Conservation (phyloP, 768 basidiomycete genomes). For the Hemileccinum rubropunctum region DNA sequence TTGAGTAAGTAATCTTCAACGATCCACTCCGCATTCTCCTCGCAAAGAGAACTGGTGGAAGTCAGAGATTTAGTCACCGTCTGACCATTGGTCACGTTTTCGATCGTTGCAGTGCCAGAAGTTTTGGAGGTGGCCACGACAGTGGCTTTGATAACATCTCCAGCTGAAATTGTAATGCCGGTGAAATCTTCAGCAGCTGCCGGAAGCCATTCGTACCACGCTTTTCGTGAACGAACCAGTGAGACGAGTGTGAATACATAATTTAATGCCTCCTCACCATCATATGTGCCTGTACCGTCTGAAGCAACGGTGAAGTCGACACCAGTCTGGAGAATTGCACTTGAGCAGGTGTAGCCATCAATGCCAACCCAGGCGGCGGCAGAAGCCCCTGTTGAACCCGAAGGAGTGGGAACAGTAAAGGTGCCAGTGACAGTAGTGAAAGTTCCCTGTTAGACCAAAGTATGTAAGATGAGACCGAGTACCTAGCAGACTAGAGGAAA, state of each 20-base stretch:
- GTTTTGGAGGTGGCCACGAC: not conserved
- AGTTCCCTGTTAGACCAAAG: not conserved
- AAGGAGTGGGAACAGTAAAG: slow-evolving; percentile 1
- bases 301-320: not conserved
- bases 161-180: not conserved
- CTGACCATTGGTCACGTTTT: not conserved
- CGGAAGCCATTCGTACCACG: slow-evolving; percentile 8
- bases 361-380: slow-evolving; percentile 9
- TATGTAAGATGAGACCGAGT: not conserved
- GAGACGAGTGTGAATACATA: not conserved
- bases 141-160: not conserved
- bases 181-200: not conserved
- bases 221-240: not conserved
- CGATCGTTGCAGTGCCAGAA: not conserved
- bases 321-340: slow-evolving; percentile 4
- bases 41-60: not conserved
- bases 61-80: not conserved
- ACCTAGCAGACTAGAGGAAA: too few relatives aligned
- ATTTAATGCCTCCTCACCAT: not conserved
- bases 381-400: not conserved
- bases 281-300: not conserved
- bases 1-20: not conserved
- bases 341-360: slow-evolving; percentile 1
- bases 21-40: slow-evolving; percentile 2
- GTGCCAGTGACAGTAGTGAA: slow-evolving; percentile 3